Conservation (phyloP, 2,329 filamentous ascomycete species). For the Byssoonygena ceratinophila region DNA sequence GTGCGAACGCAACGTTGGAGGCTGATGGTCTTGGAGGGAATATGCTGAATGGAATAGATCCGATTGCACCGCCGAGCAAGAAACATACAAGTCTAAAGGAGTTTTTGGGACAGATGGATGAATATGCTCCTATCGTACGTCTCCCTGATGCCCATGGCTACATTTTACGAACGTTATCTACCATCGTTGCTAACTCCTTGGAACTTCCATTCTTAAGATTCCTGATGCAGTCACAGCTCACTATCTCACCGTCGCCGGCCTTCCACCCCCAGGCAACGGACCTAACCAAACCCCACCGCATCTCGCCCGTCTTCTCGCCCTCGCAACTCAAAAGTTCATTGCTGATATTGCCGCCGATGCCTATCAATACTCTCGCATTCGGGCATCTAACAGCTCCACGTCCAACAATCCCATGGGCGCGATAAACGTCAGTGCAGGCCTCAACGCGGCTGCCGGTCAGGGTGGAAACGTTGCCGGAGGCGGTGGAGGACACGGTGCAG, state of each 20-base stretch:
- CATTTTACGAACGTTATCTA: too few species aligned
- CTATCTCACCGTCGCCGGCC: conserved; percentile 91
- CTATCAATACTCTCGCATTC: conserved; percentile 94
- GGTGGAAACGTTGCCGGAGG: conserved; percentile 43
- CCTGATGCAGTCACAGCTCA: conserved; percentile 96
- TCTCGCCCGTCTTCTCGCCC: conserved; percentile 81
- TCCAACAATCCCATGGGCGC: conserved; percentile 87
- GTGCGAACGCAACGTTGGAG: conserved; percentile 15
- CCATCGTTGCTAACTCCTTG: not conserved
- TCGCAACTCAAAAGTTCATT: conserved; percentile 98
- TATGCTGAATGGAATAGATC: conserved; percentile 38
- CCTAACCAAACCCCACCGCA: conserved; percentile 68
- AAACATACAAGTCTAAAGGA: conserved; percentile 90
- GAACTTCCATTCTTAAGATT: conserved; percentile 49
- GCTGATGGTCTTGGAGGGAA: conserved; percentile 15
- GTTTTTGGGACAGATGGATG: conserved; percentile 93
- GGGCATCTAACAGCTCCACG: conserved; percentile 76
- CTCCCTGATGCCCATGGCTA: not conserved
- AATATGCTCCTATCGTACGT: conserved; percentile 89
- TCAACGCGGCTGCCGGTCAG: conserved; percentile 48
- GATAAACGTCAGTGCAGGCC: conserved; percentile 55
- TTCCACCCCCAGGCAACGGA: conserved; percentile 74
- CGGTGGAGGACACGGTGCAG: conserved; percentile 38
- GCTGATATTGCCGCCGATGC: conserved; percentile 94
- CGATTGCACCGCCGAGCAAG: conserved; percentile 53